Conservation (phyloP, 768 basidiomycete genomes). For the Roridomyces roridus region DNA sequence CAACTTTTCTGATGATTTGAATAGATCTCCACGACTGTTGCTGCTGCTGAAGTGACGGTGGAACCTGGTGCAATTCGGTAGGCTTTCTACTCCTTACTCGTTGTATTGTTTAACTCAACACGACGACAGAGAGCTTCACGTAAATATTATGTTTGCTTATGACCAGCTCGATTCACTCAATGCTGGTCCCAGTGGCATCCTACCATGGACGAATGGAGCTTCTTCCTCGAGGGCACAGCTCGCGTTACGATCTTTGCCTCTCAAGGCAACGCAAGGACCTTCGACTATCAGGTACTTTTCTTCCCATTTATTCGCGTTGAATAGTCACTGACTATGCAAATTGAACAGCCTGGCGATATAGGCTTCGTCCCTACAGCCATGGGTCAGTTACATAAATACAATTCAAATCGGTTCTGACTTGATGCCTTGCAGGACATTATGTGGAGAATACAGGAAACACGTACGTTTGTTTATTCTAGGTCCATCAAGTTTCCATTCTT, state of each 20-base stretch:
- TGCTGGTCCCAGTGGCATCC: slow-evolving; percentile 65
- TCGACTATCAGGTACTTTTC: slow-evolving; percentile 56
- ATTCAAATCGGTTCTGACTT: no score
- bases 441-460: slow-evolving; percentile 61
- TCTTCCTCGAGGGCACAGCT: slow-evolving; percentile 57
- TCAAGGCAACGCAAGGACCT: slow-evolving; percentile 58
- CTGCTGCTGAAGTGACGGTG: slow-evolving; percentile 63
- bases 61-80: slow-evolving; percentile 62
- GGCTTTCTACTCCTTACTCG: slow-evolving; percentile 3
- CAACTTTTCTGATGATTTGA: not conserved
- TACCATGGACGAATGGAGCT: slow-evolving; percentile 69
- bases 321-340: not conserved
- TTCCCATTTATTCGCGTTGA: not conserved
- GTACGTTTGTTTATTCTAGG: not conserved
- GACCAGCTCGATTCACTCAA: no score
- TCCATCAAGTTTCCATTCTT: not conserved
- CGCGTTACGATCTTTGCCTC: slow-evolving; percentile 66
- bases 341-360: slow-evolving; percentile 62
- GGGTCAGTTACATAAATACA: slow-evolving; percentile 49
- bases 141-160: no score
- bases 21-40: slow-evolving; percentile 53
- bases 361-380: slow-evolving; percentile 65
- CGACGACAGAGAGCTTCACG: slow-evolving; percentile 60
- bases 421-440: slow-evolving; percentile 47
- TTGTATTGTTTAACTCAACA: not conserved